Base-by-base conservation (phyloP, 371 early-diverging fungal species). In the Circinella umbellata region DNA sequence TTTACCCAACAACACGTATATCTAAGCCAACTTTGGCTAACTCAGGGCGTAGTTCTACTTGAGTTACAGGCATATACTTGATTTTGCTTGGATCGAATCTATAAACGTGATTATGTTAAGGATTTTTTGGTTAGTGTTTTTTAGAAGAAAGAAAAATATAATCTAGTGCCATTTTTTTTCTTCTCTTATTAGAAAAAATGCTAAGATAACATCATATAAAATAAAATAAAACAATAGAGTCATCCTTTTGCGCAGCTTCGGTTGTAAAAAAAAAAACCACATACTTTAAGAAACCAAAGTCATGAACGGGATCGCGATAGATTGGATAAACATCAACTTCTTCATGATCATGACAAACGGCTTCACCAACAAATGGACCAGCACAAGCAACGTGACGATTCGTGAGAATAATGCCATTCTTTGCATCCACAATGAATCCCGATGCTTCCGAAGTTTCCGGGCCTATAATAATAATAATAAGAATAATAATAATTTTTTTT, bases 311-410 rank as follows among this genome's bases (percentile, higher is more conserved):
- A 76, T 94, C 93, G 47, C 92, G 87, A 72, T 96, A 97, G 18
- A 97, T 88, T 1, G 96, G 92, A 64, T 80, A 84, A 38, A 95
- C 92, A 72, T 93, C 92, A 0, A 96, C 93, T 73, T 96, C 96
- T 75, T 97, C 98, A 75, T 96, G 94, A 77, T 98, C 92, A 73
- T 93, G 91, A 68, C 93, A 95, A 57, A 96, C 85, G 8, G 95
- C 93, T 76, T 90, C 91, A 27, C 94, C 96, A 1, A 95, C 91
- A 71, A 95, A 92, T 5, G 98, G 98, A 13, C 95, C 98, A 1
- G 95, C 89, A 63, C 94, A 92, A 15, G 94, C 95, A 27, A 97
- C 96, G 70, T 98, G 98, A 14, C 97, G 86, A 78, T 98, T 98
- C 9, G 98, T 92, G 39, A 97, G 86, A 61, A 97, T 94, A 48